Base-by-base conservation (phyloP, 1,284 basidiomycete species). In the Porodaedalea pini region DNA sequence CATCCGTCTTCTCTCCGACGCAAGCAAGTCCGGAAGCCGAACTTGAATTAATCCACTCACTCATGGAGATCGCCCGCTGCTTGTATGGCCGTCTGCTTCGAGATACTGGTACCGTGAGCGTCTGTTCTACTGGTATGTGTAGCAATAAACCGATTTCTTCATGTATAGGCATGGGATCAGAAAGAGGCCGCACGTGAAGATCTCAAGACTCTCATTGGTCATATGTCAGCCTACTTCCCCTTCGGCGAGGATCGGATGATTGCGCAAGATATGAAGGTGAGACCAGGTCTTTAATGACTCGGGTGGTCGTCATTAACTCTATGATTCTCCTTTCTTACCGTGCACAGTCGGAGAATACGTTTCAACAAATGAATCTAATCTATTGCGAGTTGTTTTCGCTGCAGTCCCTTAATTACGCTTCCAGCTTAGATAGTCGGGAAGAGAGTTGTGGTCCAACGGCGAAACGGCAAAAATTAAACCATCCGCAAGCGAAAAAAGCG, bases 211-310 rank as follows among this genome's bases (percentile, higher is more conserved):
- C 70, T 94, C 19, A 71, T 94, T 0, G 77, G 75, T 7, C 83
- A 90, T 65, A 88, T 95, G 79, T 72, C 82, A 1, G 78, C 84
- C 1, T 94, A 94, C 71, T 96, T 97, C 69, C 93, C 94, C 1
- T 93, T 92, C 69, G 76, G 70, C 25, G 66, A 72, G 19, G 69
- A 65, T 59, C 69, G 65, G 25, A 58, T 65, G 17, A 65, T 73
- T 40, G 71, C 66, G 62, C 75, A 77, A 40, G 83, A 87, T 66
- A 73, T 78, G 61, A 85, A 86, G 76, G 86, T 82, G 54, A 65
- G 69, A 2, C 8, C 31, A 11, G 10, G 29, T 39, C 21, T 3
- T 51, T 51, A 5, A 7, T 32, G n/a, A n/a, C n/a, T n/a, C n/a
- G n/a, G n/a, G n/a, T n/a, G n/a, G n/a, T n/a, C n/a, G n/a, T n/a